Evolutionary conservation across 352 stramenopile genomes (phyloP).

Genomic region (Pythium monospermum): DNA sequence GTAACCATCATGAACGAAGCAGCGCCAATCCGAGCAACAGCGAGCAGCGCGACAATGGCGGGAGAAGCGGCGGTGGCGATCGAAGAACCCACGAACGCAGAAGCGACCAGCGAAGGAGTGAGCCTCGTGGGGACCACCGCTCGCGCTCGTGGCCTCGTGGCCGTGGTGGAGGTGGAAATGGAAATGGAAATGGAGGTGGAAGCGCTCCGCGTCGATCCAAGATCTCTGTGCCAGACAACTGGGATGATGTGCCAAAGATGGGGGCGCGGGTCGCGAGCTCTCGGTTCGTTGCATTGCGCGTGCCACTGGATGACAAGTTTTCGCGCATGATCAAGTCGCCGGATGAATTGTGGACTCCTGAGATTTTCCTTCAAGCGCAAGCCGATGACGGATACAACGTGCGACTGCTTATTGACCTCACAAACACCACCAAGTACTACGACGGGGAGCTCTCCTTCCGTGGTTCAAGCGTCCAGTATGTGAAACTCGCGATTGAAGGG

Average conservation of each 20-base stretch:
- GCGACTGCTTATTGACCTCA: slow-evolving; percentile 74
- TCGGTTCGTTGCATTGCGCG: slow-evolving; percentile 61
- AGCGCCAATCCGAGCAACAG: too few species aligned
- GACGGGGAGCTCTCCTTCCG: slow-evolving; percentile 47
- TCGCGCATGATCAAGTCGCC: slow-evolving; percentile 29
- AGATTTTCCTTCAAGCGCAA: slow-evolving; percentile 48
- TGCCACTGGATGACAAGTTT: slow-evolving; percentile 69
- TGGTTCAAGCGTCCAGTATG: slow-evolving; percentile 47
- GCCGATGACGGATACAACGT: slow-evolving; percentile 31
- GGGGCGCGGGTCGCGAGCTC: slow-evolving; percentile 45
- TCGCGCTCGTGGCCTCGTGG: neutral
- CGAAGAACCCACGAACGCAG: neutral
- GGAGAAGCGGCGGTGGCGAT: neutral
- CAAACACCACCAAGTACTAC: slow-evolving; percentile 86
- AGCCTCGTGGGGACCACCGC: neutral
- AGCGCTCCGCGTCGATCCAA: slow-evolving; percentile 2
- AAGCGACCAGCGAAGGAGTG: neutral
- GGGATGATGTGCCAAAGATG: slow-evolving; percentile 74
- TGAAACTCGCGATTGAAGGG: slow-evolving; percentile 75
- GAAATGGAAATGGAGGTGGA: neutral
- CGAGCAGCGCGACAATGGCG: too few species aligned
- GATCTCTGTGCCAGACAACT: slow-evolving; percentile 70
- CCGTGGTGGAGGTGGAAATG: neutral
- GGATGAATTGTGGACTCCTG: slow-evolving; percentile 52
- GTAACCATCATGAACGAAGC: too few species aligned